A percentile compares a stretch with the other conserved stretches of the same genome.
Evolutionary conservation across 768 basidiomycete genomes (phyloP).

Genomic region (Rhizopogon vesiculosus): DNA sequence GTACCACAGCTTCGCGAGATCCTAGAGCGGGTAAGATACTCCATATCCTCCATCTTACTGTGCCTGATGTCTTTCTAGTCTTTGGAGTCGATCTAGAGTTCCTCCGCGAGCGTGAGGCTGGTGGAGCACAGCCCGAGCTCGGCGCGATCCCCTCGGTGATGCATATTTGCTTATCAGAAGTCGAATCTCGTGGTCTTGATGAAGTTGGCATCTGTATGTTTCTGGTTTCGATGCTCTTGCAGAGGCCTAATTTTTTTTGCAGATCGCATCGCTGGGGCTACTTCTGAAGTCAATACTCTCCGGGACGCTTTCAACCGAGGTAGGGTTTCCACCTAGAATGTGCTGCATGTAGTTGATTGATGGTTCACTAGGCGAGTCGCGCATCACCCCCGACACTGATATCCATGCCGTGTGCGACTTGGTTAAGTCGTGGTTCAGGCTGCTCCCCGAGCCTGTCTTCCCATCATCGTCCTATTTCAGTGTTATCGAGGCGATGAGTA

Average conservation of each 20-base stretch:
- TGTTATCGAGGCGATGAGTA: slow-evolving; percentile 70
- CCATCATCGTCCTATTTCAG: slow-evolving; percentile 63
- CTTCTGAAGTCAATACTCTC: slow-evolving; percentile 60
- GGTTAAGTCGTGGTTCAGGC: slow-evolving; percentile 83
- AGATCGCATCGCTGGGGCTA: slow-evolving; percentile 85
- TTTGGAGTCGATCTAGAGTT: slow-evolving; percentile 76
- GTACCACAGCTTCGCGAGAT: slow-evolving; percentile 50
- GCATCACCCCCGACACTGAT: slow-evolving; percentile 57
- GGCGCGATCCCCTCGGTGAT: slow-evolving; percentile 66
- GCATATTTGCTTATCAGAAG: slow-evolving; percentile 59
- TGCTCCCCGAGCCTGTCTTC: slow-evolving; percentile 77
- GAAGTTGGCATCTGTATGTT: slow-evolving; percentile 82
- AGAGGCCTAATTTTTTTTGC: neutral
- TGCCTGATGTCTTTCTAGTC: slow-evolving; percentile 32
- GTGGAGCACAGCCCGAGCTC: slow-evolving; percentile 40
- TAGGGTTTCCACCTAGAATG: slow-evolving; percentile 16
- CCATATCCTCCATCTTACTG: neutral
- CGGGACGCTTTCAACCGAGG: slow-evolving; percentile 76
- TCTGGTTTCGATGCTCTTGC: neutral
- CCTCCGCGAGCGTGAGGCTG: slow-evolving; percentile 61
- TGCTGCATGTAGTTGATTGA: neutral
- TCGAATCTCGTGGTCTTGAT: slow-evolving; percentile 69
- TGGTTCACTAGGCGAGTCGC: slow-evolving; percentile 44
- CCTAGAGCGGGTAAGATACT: slow-evolving; percentile 62
- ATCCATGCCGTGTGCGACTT: slow-evolving; percentile 82